Conservation (phyloP, 2,329 filamentous ascomycete genomes). For the Microdochium nivale region DNA sequence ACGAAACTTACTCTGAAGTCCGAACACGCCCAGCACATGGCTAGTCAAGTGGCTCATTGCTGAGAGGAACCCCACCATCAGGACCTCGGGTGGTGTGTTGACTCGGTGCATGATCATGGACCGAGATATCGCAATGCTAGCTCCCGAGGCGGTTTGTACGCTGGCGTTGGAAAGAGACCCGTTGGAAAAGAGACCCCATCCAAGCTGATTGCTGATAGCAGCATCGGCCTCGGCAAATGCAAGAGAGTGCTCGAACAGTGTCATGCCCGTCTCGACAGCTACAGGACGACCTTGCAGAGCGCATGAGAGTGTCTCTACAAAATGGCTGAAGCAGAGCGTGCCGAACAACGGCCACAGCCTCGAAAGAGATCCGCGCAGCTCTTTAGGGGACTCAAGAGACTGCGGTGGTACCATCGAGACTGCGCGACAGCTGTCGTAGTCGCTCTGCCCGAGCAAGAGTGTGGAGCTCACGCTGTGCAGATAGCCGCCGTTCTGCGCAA, state of each 20-base stretch:
- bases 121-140: conserved; percentile 43
- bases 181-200: conserved; percentile 54
- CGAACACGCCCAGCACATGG: conserved; percentile 72
- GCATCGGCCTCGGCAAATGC: conserved; percentile 94
- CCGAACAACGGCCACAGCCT: conserved; percentile 68
- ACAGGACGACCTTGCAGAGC: conserved; percentile 76
- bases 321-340: conserved; percentile 66
- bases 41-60: conserved; percentile 82
- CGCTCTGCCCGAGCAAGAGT: conserved; percentile 65
- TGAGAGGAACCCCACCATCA: conserved; percentile 81
- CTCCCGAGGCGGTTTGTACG: conserved; percentile 26
- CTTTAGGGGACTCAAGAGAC: conserved; percentile 36
- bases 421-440: conserved; percentile 66
- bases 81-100: conserved; percentile 83
- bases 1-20: conserved; percentile 70
- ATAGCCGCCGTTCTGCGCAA: conserved; percentile 59
- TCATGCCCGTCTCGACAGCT: conserved; percentile 87
- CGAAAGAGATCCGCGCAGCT: conserved; percentile 69
- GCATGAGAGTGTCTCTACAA: conserved; percentile 81
- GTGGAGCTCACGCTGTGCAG: conserved; percentile 65
- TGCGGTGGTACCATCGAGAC: conserved; percentile 61
- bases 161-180: conserved; percentile 32
- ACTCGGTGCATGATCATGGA: conserved; percentile 68
- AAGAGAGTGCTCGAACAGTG: conserved; percentile 89
- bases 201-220: conserved; percentile 72